Evolutionary conservation across 306 rosid genomes (phyloP).

Genomic region (Luffa aegyptiaca): DNA sequence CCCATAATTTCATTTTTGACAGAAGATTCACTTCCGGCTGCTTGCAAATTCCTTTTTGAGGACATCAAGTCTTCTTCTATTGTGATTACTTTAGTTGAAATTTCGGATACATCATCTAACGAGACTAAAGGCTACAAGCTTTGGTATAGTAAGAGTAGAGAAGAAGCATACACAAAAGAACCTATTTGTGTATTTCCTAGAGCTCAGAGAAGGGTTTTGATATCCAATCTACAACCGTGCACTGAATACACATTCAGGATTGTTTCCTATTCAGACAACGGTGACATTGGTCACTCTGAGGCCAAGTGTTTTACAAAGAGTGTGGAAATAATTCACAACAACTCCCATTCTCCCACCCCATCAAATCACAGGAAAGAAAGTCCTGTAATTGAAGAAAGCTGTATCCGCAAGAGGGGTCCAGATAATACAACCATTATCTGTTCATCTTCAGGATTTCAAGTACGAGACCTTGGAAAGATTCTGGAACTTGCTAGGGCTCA

Average conservation of each 20-base stretch:
- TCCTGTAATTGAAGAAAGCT: slow-evolving; percentile 27
- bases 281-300: slow-evolving; percentile 96
- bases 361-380: slow-evolving; percentile 34
- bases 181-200: slow-evolving; percentile 79
- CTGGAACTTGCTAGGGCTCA: slow-evolving; percentile 77
- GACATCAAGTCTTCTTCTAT: slow-evolving; percentile 67
- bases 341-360: slow-evolving; percentile 26
- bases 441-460: slow-evolving; percentile 68
- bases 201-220: slow-evolving; percentile 77
- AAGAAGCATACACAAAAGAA: slow-evolving; percentile 52
- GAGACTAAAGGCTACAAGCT: slow-evolving; percentile 86
- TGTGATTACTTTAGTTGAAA: slow-evolving; percentile 67
- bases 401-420: slow-evolving; percentile 43
- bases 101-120: slow-evolving; percentile 40
- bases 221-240: slow-evolving; percentile 84
- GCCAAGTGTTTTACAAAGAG: slow-evolving; percentile 97
- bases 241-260: slow-evolving; percentile 81
- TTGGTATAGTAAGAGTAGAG: slow-evolving; percentile 82
- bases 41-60: slow-evolving; percentile 95
- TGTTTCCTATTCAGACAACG: slow-evolving; percentile 52
- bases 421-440: slow-evolving; percentile 31
- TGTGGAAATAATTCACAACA: slow-evolving; percentile 58
- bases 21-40: slow-evolving; percentile 98
- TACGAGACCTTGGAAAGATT: slow-evolving; percentile 84
- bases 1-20: slow-evolving; percentile 17